Base-by-base conservation (phyloP, 306 rosid species). In the Echinosophora koreensis region DNA sequence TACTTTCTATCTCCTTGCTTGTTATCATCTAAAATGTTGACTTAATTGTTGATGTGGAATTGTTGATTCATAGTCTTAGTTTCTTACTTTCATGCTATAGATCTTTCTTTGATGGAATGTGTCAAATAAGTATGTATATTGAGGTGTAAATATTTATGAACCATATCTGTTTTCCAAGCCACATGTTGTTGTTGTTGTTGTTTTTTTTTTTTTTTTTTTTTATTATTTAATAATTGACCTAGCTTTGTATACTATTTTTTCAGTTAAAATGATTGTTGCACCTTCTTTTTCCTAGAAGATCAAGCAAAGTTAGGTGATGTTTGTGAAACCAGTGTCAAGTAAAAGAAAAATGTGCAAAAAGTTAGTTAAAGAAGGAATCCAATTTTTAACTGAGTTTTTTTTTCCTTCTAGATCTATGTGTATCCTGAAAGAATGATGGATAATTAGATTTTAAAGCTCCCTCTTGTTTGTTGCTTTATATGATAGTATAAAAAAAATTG, bases 1-100 rank as follows among this genome's bases (percentile, higher is more conserved):
- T 96, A 71, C 80, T 73, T 55, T 71, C 12, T 70, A 42, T 56
- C 81, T 78, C 69, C 72, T 76, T 44, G 75, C 52, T 39, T 69
- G 30, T 78, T 56, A 47, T 80, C 34, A 27, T 78, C 15, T 73
- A 22, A 59, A 69, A 49, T 60, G 67, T 75, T 68, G 55, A 32
- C 66, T 68, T 68, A 30, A 5, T 42, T 54, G 68, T 80, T 56
- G 57, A 46, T 65, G 39, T 47, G 37, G 50, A 67, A 34, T 34
- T 55, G 64, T 57, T 67, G 71, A 63, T 71, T 34, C 17, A 14
- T 52, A 2, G 27, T 35, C 44, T 63, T 63, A 22, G 9, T 56
- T 30, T 56, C 50, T 73, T 50, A 73, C 66, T 71, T 44, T 50
- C 75, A 46, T 51, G 61, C 15, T 13, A 69, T 52, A 59, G 70